Base-by-base conservation (phyloP, 2,329 filamentous ascomycete genomes). In the Didymella pomorum region DNA sequence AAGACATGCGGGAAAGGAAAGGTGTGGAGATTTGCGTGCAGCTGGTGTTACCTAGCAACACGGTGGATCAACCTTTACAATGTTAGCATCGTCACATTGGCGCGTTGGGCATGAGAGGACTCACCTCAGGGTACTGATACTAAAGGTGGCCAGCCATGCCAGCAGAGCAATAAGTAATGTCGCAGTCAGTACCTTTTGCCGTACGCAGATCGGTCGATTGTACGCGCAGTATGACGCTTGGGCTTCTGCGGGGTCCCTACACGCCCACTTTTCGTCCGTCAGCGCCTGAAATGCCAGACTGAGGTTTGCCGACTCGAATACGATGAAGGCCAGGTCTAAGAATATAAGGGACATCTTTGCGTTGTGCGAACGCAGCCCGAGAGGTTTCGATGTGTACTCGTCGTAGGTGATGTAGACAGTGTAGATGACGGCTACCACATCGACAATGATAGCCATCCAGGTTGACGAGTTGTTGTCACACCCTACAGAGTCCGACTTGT, bases 351-450 rank as follows among this genome's bases (percentile, higher is more conserved):
- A 87, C 64, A 96, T 90, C 76, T 99, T 99, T 47, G 92, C 89
- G 56, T 88, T 88, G 10, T 92, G 88, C 7, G 88, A 89, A 42
- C 96, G 90, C 60, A 99, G 81, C 1, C 95, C 95, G 20, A 99
- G 82, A 21, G 96, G 95, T 74, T 96, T 96, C 28, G 92, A 92
- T 5, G 92, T 95, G 79, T 97, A 98, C 79, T 99, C 95, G 73
- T 99, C 95, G 80, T 89, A 96, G 23, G 93, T 96, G 80, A 98
- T 95, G 79, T 97, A 98, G 47, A 91, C 80, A 54, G 96, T 89
- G 78, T 98, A 99, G 2, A 94, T 87, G 58, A 98, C 84, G 3
- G 95, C 94, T 14, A 98, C 84, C 7, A 89, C 87, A 77, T 98
- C 94, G 37, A 99, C 91, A 33, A 92, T 86, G 52, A 98, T 89